Evolutionary conservation across 495 filamentous ascomycete genomes (phyloP), one percentile per base, ranked within the genome.

Genomic region (Xylona heveae): DNA sequence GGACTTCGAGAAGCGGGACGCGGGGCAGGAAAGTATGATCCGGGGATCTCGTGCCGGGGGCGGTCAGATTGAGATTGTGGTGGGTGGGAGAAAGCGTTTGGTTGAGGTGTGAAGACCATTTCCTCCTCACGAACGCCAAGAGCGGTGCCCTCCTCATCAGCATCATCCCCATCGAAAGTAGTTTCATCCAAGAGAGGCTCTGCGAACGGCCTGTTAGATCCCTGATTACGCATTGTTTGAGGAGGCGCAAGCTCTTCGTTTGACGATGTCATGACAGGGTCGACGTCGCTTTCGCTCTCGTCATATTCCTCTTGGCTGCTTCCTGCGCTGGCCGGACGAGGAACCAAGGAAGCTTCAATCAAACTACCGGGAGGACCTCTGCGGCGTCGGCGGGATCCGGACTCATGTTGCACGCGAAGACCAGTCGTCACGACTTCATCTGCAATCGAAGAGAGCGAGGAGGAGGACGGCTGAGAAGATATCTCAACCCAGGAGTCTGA

Each of bases 401-500:
- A 52, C 29, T 59, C 59, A 38, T 58, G 62, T 40, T 77, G 70
- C 23, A 92, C 72, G 16, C 71, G 68, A 10, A 92, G 66, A 9
- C 81, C 79, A 6, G 78, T 83, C 9, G 77, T 84, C 32, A 90
- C 74, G 42, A 91, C 77, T 35, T 93, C 83, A 32, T 91, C 83
- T 37, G 64, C 75, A 31, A 74, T 73, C 7, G 52, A 54, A 15
- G 54, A 57, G 13, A 81, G 91, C 8, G 84, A 93, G n/a, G 88
- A 57, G 19, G 71, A 77, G 9, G 88, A 91, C 14, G 85, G 81
- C 36, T 90, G 80, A 2, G 88, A 95, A 28, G 78, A 65, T 35
- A 97, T 71, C 50, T 97, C 88, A 47, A 97, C 71, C 88, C 88
- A 97, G 1, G 85, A 94, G 54, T 94, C 88, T 84, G 66, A n/a